These are phyloP conservation scores for Ceratobasidium sp. DNA, from an alignment of 1,284 basidiomycete species.

Conservation along the genomic window DNA sequence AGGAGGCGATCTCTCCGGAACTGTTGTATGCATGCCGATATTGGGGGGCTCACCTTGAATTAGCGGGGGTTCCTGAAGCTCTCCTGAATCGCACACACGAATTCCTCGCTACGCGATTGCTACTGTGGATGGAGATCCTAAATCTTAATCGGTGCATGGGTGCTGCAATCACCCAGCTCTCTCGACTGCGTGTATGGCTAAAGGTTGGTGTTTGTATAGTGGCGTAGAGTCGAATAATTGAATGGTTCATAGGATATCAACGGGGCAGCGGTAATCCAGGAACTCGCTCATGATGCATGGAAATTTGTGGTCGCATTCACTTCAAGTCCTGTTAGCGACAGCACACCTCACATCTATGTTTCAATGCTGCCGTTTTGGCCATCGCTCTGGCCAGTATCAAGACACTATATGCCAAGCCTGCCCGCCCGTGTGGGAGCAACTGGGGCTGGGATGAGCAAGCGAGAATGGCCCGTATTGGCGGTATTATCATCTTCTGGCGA, in stretches of 20 bases:
- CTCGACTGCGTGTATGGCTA: neutral
- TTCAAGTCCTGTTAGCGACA: neutral
- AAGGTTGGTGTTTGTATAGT: neutral
- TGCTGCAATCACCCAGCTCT: neutral
- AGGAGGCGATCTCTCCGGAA: neutral
- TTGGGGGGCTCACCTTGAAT: neutral
- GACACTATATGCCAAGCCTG: neutral
- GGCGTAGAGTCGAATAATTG: neutral
- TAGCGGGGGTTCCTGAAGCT: neutral
- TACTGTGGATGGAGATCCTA: slow-evolving; percentile 25
- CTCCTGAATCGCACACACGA: neutral
- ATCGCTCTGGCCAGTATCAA: neutral
- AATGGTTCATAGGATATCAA: neutral
- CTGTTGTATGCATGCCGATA: slow-evolving; percentile 25
- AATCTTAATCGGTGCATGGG: neutral
- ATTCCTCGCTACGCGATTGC: neutral
- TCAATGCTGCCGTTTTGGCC: neutral
- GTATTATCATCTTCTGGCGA: too few species aligned
- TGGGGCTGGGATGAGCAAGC: slow-evolving; percentile 40
- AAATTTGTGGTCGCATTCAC: neutral
- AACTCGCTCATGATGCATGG: too few species aligned
- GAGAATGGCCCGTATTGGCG: too few species aligned
- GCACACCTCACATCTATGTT: neutral
- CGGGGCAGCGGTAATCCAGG: neutral
- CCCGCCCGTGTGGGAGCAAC: too few species aligned